Evolutionary conservation across 495 filamentous ascomycete species (phyloP).

Genomic region (Neurospora tetraspora): DNA sequence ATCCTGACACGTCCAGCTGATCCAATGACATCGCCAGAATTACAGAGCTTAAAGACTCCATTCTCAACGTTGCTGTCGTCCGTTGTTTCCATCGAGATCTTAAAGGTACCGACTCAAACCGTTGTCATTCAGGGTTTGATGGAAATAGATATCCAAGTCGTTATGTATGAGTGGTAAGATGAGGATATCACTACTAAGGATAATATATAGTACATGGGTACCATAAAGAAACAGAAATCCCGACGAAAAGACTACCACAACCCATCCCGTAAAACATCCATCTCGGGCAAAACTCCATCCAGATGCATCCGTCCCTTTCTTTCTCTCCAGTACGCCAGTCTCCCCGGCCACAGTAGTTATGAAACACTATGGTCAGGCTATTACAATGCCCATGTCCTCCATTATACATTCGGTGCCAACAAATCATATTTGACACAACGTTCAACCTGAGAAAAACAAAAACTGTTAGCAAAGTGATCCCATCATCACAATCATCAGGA

Average conservation of each 20-base stretch:
- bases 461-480: slow-evolving; percentile 11
- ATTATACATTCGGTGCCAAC: slow-evolving; percentile 69
- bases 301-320: background rate
- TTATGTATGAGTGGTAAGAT: background rate
- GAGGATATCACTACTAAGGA: background rate
- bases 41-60: background rate
- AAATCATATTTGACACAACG: slow-evolving; percentile 76
- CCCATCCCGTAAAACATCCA: background rate
- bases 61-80: background rate
- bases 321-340: background rate
- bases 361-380: background rate
- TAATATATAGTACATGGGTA: background rate
- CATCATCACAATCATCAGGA: background rate
- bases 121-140: background rate
- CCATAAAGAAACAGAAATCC: background rate
- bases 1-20: background rate
- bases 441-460: slow-evolving; percentile 42
- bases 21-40: background rate
- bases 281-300: background rate
- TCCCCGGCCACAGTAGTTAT: background rate
- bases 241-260: background rate
- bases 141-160: background rate
- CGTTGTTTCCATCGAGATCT: background rate
- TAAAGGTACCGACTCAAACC: background rate
- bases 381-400: background rate